These are phyloP conservation scores for Dendrocalamus latiflorus DNA, from an alignment of 202 grass and related monocot species.

Conservation along the genomic window DNA sequence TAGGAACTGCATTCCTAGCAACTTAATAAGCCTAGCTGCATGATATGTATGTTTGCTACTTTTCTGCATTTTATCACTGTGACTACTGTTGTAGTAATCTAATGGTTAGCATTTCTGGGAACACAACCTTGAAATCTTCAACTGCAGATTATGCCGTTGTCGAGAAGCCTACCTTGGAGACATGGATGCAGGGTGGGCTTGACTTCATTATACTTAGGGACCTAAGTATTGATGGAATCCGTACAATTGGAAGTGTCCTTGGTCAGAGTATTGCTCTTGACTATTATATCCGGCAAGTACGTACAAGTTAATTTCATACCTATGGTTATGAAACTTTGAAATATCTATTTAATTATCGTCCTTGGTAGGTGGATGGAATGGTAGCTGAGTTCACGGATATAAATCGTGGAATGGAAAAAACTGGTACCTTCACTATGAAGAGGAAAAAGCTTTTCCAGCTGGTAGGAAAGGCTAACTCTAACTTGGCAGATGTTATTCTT, in stretches of 20 bases:
- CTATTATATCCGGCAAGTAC: slow-evolving; percentile 92
- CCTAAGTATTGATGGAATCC: slow-evolving; percentile 95
- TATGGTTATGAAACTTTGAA: slow-evolving; percentile 21
- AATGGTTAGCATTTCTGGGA: background rate
- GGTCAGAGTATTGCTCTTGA: slow-evolving; percentile 99
- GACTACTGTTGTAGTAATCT: background rate
- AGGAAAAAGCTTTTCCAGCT: slow-evolving; percentile 97
- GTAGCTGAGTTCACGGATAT: slow-evolving; percentile 97
- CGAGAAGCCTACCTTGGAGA: slow-evolving; percentile 86
- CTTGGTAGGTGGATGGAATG: slow-evolving; percentile 87
- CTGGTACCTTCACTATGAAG: slow-evolving; percentile 96
- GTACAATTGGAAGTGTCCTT: slow-evolving; percentile 98
- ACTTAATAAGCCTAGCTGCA: background rate
- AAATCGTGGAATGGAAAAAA: slow-evolving; percentile 91
- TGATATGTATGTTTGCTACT: background rate
- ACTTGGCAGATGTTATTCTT: slow-evolving; percentile 97
- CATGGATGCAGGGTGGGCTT: slow-evolving; percentile 95
- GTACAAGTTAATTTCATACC: slow-evolving; percentile 14
- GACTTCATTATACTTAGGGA: slow-evolving; percentile 90
- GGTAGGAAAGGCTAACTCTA: slow-evolving; percentile 94
- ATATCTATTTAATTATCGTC: slow-evolving; percentile 34
- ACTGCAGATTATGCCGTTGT: slow-evolving; percentile 85
- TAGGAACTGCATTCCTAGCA: background rate
- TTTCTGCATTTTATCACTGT: background rate
- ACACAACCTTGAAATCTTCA: slow-evolving; percentile 16